Evolutionary conservation across 176 grass and related monocot genomes (phyloP), one percentile per base, ranked within the genome.

Genomic region (Avena sativa): DNA sequence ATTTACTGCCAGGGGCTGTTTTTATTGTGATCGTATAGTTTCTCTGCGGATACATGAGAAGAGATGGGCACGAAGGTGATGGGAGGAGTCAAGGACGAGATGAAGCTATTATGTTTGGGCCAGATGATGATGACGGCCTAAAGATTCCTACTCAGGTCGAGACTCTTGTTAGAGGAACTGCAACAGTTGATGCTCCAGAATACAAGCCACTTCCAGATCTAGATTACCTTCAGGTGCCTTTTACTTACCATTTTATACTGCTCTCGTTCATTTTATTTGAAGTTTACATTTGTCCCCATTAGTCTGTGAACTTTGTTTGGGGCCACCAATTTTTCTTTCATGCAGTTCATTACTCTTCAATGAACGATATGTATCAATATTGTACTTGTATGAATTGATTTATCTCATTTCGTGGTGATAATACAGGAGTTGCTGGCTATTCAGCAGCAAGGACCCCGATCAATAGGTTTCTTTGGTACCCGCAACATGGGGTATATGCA

Each of bases 401-500:
- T 9, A 11, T 76, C 51, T 83, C 28, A 79, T 85, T 78, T 73
- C 46, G 55, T 87, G 63, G 74, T 32, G 32, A 16, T 63, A 20
- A 79, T 92, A 40, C 85, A 99, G 97, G 97, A 99, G 75, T 81
- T 99, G 64, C 81, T 99, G 62, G 97, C 97, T 69, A 99, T 99
- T 90, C 97, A 99, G 81, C 97, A 99, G 78, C 91, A 97, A 95
- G 97, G 97, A 61, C 94, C 97, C 14, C 86, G 97, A 49, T 86
- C 92, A 69, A 99, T 99, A 83, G 94, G 94, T 73, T 99, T 99
- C 83, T 99, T 99, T 76, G 97, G 97, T 67, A 99, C 97, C 17
- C 94, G 92, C 67, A 97, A 99, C 75, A 97, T 99, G 97, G 97
- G 97, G 8, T 99, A 82, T 66, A 99, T 99, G 94, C 97, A 99